Percentiles rank a stretch among this genome's conserved stretches.
These are phyloP conservation scores for Thermothelomyces thermophilus DNA, from an alignment of 2,329 filamentous ascomycete genomes.

Conservation along the genomic window DNA sequence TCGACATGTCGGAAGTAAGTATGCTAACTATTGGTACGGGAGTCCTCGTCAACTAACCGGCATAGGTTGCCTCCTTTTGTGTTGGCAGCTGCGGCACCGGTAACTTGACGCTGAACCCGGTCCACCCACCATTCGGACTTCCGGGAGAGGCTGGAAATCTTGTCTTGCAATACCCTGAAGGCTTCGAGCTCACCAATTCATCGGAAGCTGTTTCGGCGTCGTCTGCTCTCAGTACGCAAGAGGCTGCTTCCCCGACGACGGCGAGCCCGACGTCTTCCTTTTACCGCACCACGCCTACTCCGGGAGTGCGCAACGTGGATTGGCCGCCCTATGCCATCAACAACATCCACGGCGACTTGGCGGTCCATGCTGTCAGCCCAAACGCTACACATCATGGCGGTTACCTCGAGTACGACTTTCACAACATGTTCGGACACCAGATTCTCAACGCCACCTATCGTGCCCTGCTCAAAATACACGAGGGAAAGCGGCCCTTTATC, in stretches of 20 bases:
- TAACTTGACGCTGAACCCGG: slow-evolving; percentile 60
- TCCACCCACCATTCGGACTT: slow-evolving; percentile 58
- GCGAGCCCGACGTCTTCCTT: slow-evolving; percentile 39
- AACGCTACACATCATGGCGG: slow-evolving; percentile 74
- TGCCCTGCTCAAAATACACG: slow-evolving; percentile 57
- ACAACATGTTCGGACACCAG: slow-evolving; percentile 71
- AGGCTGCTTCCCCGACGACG: slow-evolving; percentile 19
- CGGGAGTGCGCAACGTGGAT: slow-evolving; percentile 60
- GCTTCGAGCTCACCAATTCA: slow-evolving; percentile 60
- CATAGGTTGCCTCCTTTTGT: slow-evolving; percentile 48
- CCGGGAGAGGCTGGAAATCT: slow-evolving; percentile 58
- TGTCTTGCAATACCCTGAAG: slow-evolving; percentile 59
- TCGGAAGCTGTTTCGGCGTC: slow-evolving; percentile 59
- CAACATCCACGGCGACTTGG: slow-evolving; percentile 65
- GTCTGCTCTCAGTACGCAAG: slow-evolving; percentile 38
- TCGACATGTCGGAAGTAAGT: slow-evolving; percentile 53
- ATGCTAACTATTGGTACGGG: not conserved
- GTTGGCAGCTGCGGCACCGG: slow-evolving; percentile 63
- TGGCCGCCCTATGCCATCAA: slow-evolving; percentile 72
- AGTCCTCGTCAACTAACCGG: not conserved
- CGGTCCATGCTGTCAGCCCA: slow-evolving; percentile 64
- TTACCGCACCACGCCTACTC: slow-evolving; percentile 54
- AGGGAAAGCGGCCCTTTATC: slow-evolving; percentile 70
- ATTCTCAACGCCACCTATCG: slow-evolving; percentile 72
- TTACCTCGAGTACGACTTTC: slow-evolving; percentile 68